Evolutionary conservation across 345 rosid genomes (phyloP), one percentile per base, ranked within the genome.

Genomic region (Raphanus sativus): DNA sequence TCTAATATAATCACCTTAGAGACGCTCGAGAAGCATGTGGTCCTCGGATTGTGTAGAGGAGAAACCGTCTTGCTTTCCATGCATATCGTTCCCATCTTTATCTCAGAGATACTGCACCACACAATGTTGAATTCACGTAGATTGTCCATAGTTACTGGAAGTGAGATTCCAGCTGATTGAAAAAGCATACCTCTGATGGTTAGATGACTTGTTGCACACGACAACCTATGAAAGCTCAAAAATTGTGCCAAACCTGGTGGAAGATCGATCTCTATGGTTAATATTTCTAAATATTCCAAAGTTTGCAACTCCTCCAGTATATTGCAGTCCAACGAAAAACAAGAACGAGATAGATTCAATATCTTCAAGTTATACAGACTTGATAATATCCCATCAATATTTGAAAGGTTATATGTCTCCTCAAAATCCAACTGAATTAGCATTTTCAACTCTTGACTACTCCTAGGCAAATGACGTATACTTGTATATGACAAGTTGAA

Each of bases 401-500:
- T 71, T n/a, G 15, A 21, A 58, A 71, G 75, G 24, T 34, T 12
- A 11, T 71, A 11, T 71, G 75, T 38, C 8, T 33, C 11, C 50
- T 76, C 62, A 11, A 69, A 32, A 25, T 61, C 54, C 62, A 61
- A 61, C 50, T 76, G 16, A 7, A 13, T 48, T 1, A 68, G 50
- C 10, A 2, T 30, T 29, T n/a, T 62, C 24, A 62, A 62, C 65
- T 62, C 10, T 62, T 62, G 16, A 21, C 30, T 2, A 62, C 65
- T 10, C 10, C 1, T 30, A 6, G 65, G 40, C 65, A 62, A 30
- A 62, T n/a, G 12, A 0, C 65, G 40, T 62, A 30, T 62, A 62
- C 58, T 16, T n/a, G 67, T 81, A 8, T 13, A 15, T 30, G 72
- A 52, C 29, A 69, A 65, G 67, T 33, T 48, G 24, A 50, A 79